Percentiles rank a stretch among this genome's conserved stretches.
These are phyloP conservation scores for Huntiella bhutanensis DNA, from an alignment of 2,329 filamentous ascomycete genomes.

Conservation along the genomic window DNA sequence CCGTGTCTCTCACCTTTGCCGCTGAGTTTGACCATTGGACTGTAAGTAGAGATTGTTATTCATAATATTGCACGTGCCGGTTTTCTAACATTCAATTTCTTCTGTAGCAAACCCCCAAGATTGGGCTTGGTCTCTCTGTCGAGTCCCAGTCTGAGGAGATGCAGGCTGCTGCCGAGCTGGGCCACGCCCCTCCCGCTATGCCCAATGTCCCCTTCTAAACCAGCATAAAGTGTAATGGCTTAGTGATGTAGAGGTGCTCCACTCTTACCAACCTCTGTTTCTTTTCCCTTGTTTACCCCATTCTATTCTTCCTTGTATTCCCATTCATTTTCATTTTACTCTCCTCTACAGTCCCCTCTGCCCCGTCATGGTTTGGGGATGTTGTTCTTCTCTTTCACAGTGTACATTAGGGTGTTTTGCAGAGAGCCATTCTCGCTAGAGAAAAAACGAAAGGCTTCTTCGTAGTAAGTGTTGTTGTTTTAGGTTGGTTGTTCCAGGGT, in stretches of 20 bases:
- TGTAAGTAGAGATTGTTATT: constrained; percentile 35
- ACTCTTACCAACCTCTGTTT: background rate
- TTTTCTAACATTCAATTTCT: constrained; percentile 4
- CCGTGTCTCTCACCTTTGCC: constrained; percentile 84
- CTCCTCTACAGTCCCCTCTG: background rate
- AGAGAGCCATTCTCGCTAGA: background rate
- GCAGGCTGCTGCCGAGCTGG: constrained; percentile 62
- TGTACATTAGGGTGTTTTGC: constrained; percentile 12
- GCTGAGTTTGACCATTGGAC: constrained; percentile 92
- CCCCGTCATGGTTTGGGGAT: background rate
- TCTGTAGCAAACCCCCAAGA: constrained; percentile 73
- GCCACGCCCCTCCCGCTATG: constrained; percentile 27
- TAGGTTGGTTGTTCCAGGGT: constrained; percentile 3
- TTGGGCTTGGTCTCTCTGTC: constrained; percentile 83
- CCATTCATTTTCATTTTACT: background rate
- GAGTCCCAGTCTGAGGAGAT: constrained; percentile 71
- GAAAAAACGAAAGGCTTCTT: too few relatives aligned
- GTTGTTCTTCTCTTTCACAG: constrained; percentile 6
- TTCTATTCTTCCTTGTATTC: background rate
- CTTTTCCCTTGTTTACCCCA: background rate
- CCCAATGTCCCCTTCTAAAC: constrained; percentile 48
- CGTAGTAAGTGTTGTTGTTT: constrained; percentile 3
- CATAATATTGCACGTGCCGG: background rate
- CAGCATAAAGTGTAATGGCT: background rate
- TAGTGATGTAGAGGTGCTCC: background rate